A percentile compares a stretch with the other conserved stretches of the same genome.
Conservation (phyloP, 2,329 filamentous ascomycete genomes). For the Pseudocercospora macadamiae region DNA sequence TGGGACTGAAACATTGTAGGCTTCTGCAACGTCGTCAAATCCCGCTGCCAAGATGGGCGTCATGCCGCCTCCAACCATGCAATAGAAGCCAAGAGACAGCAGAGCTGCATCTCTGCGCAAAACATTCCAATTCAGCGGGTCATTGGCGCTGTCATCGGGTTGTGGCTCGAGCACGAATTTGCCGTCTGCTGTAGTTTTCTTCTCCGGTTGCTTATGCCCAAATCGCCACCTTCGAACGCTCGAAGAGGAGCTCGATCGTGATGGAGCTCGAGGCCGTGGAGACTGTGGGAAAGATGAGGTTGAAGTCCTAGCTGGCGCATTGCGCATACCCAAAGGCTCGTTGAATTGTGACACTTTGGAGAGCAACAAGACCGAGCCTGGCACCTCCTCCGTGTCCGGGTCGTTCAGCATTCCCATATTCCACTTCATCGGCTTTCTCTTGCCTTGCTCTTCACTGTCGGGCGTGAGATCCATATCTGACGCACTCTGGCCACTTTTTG, state of each 20-base stretch:
- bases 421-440: conserved; percentile 46
- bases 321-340: conserved; percentile 62
- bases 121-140: conserved; percentile 87
- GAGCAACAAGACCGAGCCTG: conserved; percentile 66
- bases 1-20: conserved; percentile 68
- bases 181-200: conserved; percentile 80
- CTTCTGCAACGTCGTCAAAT: conserved; percentile 76
- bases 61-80: conserved; percentile 90
- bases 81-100: conserved; percentile 84
- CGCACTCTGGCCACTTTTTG: conserved; percentile 19
- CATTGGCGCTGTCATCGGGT: conserved; percentile 86
- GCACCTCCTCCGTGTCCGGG: conserved; percentile 79
- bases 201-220: conserved; percentile 38
- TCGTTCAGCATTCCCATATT: conserved; percentile 83
- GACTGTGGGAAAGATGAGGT: conserved; percentile 49
- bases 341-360: conserved; percentile 60
- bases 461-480: conserved; percentile 18
- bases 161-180: conserved; percentile 88
- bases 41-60: conserved; percentile 88
- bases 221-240: conserved; percentile 19
- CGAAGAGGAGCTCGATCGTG: conserved; percentile 22
- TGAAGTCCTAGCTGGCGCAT: conserved; percentile 64
- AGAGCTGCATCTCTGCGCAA: conserved; percentile 81
- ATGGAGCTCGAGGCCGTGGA: conserved; percentile 33
- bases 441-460: conserved; percentile 12